A percentile compares a stretch with the other conserved stretches of the same genome.
Conservation (phyloP, 2,329 filamentous ascomycete species). For the Verticillium isaacii region DNA sequence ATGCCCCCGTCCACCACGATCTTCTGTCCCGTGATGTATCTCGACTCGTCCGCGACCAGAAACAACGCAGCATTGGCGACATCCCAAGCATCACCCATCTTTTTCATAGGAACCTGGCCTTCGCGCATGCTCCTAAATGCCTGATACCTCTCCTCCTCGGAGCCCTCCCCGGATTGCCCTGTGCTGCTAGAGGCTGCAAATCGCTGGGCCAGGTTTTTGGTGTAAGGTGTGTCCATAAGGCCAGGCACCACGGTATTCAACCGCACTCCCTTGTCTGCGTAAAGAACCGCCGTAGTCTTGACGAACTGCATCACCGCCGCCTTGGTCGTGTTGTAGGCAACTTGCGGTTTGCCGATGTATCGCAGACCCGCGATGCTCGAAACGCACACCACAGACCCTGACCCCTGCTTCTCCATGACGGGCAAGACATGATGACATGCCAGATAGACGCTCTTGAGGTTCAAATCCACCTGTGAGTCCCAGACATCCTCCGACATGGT, state of each 20-base stretch:
- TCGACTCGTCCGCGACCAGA: constrained; percentile 52
- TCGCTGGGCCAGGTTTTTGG: constrained; percentile 35
- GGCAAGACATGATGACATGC: constrained; percentile 47
- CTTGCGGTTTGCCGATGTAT: constrained; percentile 43
- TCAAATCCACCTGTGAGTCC: constrained; percentile 49
- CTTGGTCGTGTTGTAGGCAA: constrained; percentile 49
- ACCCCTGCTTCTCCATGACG: constrained; percentile 45
- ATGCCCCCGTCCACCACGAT: constrained; percentile 44
- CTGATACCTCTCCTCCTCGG: constrained; percentile 31
- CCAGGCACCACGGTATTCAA: constrained; percentile 53
- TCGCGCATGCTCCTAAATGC: constrained; percentile 44
- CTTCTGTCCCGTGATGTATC: constrained; percentile 55
- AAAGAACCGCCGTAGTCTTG: constrained; percentile 44
- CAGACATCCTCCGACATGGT: constrained; percentile 42
- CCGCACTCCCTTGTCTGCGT: constrained; percentile 39
- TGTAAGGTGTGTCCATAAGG: constrained; percentile 51
- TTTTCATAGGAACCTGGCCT: constrained; percentile 52
- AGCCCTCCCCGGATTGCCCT: constrained; percentile 17
- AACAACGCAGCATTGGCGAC: constrained; percentile 53
- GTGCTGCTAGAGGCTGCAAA: constrained; percentile 18
- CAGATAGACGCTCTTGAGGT: constrained; percentile 51
- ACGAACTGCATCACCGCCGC: constrained; percentile 47
- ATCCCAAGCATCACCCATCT: constrained; percentile 56
- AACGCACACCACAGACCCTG: constrained; percentile 39
- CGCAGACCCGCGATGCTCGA: constrained; percentile 47